Conservation (phyloP, 2,329 filamentous ascomycete genomes). For the Trichoderma atrobrunneum region DNA sequence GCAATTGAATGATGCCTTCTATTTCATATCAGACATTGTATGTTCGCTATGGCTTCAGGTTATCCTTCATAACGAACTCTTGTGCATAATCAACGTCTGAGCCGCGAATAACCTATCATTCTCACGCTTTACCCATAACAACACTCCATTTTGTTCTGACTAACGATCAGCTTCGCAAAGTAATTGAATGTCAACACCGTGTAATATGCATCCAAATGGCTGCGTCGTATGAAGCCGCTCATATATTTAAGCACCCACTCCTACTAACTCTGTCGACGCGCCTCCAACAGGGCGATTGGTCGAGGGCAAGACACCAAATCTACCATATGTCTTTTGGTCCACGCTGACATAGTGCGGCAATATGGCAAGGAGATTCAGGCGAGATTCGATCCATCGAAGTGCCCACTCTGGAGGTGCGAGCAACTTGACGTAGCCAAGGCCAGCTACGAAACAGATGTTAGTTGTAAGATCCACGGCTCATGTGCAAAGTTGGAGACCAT, state of each 20-base stretch:
- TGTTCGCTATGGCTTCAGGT: neutral
- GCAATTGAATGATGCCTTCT: neutral
- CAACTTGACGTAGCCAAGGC: conserved; percentile 83
- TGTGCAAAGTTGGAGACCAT: conserved; percentile 36
- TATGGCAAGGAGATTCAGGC: conserved; percentile 78
- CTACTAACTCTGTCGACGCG: conserved; percentile 58
- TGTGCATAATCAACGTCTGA: neutral
- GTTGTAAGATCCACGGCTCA: neutral
- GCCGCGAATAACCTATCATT: neutral
- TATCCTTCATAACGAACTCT: neutral
- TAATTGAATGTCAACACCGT: neutral
- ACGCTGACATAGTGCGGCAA: conserved; percentile 91
- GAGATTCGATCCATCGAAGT: conserved; percentile 82
- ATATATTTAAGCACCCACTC: conserved; percentile 27
- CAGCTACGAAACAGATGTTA: conserved; percentile 52
- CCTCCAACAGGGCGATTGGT: conserved; percentile 40
- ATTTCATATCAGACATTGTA: neutral
- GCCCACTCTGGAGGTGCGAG: conserved; percentile 86
- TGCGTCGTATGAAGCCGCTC: neutral
- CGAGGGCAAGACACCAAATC: conserved; percentile 82
- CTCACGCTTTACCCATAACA: neutral
- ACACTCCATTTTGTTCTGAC: neutral
- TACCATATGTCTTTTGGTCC: conserved; percentile 92
- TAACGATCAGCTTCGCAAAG: neutral
- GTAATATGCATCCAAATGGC: conserved; percentile 1